phyloP scores from a whole-genome alignment of 2,329 filamentous ascomycete species.

The Phyllosticta ampelicida region DNA sequence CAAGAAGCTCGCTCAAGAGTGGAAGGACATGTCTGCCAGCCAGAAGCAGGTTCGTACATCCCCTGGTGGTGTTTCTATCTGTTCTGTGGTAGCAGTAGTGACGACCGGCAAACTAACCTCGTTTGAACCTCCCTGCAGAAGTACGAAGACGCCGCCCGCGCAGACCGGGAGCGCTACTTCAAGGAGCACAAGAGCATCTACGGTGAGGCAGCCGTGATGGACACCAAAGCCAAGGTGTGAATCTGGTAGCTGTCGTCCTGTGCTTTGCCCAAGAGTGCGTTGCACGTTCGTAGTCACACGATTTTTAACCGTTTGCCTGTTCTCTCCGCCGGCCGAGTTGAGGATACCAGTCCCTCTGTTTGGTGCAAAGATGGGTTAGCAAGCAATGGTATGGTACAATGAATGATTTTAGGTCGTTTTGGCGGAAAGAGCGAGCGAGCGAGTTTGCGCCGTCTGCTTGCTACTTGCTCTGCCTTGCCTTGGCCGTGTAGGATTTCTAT shows the following conservation, averaged over 20 bases:
- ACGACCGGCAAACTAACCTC: background rate
- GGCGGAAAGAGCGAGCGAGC: no score
- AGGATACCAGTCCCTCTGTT: background rate
- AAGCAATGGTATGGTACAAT: background rate
- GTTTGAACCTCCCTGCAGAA: slow-evolving; percentile 14
- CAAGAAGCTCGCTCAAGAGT: slow-evolving; percentile 37
- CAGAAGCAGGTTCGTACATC: slow-evolving; percentile 37
- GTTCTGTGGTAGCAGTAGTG: background rate
- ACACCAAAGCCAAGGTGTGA: background rate
- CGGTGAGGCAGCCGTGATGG: background rate
- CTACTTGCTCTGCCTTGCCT: background rate
- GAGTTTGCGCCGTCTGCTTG: no score
- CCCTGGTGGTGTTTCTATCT: background rate
- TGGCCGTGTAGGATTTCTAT: background rate
- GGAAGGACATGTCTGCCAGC: slow-evolving; percentile 33
- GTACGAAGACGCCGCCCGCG: slow-evolving; percentile 19
- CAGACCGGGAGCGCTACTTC: slow-evolving; percentile 18
- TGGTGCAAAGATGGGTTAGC: background rate
- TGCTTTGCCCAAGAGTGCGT: background rate
- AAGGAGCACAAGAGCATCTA: slow-evolving; percentile 24
- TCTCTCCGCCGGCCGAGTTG: background rate
- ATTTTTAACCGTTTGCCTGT: background rate
- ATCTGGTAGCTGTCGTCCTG: background rate
- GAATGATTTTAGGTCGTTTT: background rate
- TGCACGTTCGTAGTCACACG: background rate